A percentile compares a stretch with the other conserved stretches of the same genome.
Conservation (phyloP, 2,329 filamentous ascomycete genomes). For the Lasiodiplodia citricola region DNA sequence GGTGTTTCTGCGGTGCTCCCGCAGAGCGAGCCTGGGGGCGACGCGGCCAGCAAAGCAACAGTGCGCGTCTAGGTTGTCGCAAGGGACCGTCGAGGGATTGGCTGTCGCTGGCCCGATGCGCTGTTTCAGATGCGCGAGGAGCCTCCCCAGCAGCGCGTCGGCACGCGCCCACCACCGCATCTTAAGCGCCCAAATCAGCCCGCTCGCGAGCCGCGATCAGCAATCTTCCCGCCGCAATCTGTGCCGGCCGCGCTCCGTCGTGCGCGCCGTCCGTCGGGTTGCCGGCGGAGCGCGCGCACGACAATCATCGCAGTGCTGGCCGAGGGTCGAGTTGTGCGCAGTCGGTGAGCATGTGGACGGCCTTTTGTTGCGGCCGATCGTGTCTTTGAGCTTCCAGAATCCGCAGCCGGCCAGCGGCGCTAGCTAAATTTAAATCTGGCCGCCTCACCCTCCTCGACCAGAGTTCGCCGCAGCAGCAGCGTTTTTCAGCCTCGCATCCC, state of each 20-base stretch:
- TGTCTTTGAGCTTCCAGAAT: constrained; percentile 18
- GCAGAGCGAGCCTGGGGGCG: constrained; percentile 10
- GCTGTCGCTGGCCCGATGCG: not conserved
- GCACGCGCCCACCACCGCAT: constrained; percentile 3
- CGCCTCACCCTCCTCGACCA: constrained; percentile 1
- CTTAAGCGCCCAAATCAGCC: constrained; percentile 13
- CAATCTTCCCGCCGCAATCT: constrained; percentile 2
- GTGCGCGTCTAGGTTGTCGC: constrained; percentile 15
- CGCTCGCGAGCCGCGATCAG: not conserved
- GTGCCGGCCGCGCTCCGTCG: too few species aligned
- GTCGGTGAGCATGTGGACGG: not conserved
- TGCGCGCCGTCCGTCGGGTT: not conserved
- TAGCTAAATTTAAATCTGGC: constrained; percentile 22
- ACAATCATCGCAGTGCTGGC: not conserved
- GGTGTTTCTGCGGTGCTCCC: constrained; percentile 21
- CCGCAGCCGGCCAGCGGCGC: not conserved
- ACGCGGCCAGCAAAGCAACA: constrained; percentile 10
- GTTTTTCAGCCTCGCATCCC: constrained; percentile 10
- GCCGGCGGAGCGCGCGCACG: not conserved
- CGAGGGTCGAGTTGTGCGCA: not conserved
- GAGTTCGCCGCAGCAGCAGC: not conserved
- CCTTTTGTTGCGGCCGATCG: not conserved
- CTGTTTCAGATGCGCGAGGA: constrained; percentile 24
- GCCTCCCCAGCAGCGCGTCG: constrained; percentile 18
- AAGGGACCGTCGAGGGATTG: constrained; percentile 11